A percentile compares a stretch with the other conserved stretches of the same genome.
phyloP scores from a whole-genome alignment of 306 rosid species.

The Dalbergia cochinchinensis region DNA sequence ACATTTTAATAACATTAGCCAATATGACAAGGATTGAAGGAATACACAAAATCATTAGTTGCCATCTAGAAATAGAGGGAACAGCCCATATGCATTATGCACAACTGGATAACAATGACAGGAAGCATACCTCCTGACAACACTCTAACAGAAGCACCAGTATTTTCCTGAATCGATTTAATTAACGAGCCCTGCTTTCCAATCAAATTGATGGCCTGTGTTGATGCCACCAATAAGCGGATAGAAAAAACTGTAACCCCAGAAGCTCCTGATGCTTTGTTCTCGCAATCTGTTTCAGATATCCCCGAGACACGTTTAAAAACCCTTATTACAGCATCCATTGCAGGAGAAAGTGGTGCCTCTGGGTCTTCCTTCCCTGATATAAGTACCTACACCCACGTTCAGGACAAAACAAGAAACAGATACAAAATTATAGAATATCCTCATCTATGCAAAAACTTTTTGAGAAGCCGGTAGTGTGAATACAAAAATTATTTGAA shows the following conservation, averaged over 20 bases:
- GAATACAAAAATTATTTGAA: slow-evolving; percentile 7
- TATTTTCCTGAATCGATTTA: slow-evolving; percentile 89
- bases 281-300: slow-evolving; percentile 66
- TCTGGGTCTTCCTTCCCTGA: slow-evolving; percentile 92
- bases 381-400: slow-evolving; percentile 72
- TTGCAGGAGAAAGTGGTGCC: slow-evolving; percentile 86
- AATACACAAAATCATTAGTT: slow-evolving; percentile 18
- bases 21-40: slow-evolving; percentile 28
- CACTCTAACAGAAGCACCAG: slow-evolving; percentile 80
- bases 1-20: slow-evolving; percentile 29
- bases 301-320: slow-evolving; percentile 86
- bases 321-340: slow-evolving; percentile 89
- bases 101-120: background rate
- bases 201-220: slow-evolving; percentile 94
- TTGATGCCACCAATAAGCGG: slow-evolving; percentile 88
- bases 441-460: background rate
- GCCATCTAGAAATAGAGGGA: slow-evolving; percentile 17
- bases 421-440: slow-evolving; percentile 16
- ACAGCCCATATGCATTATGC: background rate
- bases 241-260: slow-evolving; percentile 71
- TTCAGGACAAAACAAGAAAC: slow-evolving; percentile 15
- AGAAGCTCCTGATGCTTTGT: slow-evolving; percentile 57
- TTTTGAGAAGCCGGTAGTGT: background rate
- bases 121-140: slow-evolving; percentile 79
- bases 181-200: slow-evolving; percentile 97